Evolutionary conservation across 768 basidiomycete genomes (phyloP), one percentile per base, ranked within the genome.

Genomic region (Hirschioporus abietinus): DNA sequence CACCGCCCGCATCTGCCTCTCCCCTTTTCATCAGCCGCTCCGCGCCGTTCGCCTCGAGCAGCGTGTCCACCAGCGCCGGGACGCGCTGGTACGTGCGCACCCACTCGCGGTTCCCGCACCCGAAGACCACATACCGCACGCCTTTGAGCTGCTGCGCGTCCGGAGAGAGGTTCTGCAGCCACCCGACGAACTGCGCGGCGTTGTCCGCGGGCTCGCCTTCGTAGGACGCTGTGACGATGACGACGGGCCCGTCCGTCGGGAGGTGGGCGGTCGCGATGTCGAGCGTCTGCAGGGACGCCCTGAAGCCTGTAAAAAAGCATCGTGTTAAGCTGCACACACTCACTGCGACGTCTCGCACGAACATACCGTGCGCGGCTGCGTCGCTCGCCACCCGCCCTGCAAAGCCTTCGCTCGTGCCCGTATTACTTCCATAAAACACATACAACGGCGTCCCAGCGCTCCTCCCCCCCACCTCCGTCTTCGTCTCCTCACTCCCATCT

Each of bases 141-240:
- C 75, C 73, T 3, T 68, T 69, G 62, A 80, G 69, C 35, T 64
- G n/a, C 7, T 65, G 35, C 65, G 74, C 72, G 35, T 66, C 60
- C 36, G 68, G 73, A 9, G 75, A 67, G 7, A 78, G 68, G 65
- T 69, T 74, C 42, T 73, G 73, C 23, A 84, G 65, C 76, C 79
- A 80, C 64, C 81, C 77, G 20, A 83, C 75, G 70, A 83, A 83
- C 64, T 75, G 76, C 8, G 77, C 76, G 1, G 82, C 83, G 67
- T 84, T 83, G 72, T 83, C 82, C 0, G 83, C 79, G 23, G 83
- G 82, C 71, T 81, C 76, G 42, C 80, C 83, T 73, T 84, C 83
- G 68, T 81, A 84, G 0, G 80, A 81, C 1, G 83, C 82, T 12
- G 82, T 83, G 59, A 82, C 71, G 35, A 83, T 77, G 18, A 83